phyloP scores from a whole-genome alignment of 768 basidiomycete species.

The Zangia roseola region DNA sequence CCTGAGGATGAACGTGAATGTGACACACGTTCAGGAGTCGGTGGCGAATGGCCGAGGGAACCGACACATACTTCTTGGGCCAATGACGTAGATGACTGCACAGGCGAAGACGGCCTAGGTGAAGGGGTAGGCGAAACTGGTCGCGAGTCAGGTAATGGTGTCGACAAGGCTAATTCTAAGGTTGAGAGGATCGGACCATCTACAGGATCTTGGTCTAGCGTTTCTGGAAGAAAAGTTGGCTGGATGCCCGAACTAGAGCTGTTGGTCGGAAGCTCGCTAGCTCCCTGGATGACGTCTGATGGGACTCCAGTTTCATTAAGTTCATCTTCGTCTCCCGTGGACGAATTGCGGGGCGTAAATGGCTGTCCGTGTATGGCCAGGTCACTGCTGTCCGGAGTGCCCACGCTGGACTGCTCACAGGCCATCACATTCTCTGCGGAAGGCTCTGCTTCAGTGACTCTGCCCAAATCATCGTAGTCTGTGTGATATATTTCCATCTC shows the following conservation, averaged over 20 bases:
- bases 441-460: not conserved
- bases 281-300: not conserved
- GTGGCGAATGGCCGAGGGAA: not conserved
- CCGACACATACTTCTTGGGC: not conserved
- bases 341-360: not conserved
- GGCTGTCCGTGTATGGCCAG: not conserved
- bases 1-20: constrained; percentile 11
- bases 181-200: not conserved
- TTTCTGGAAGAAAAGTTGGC: not conserved
- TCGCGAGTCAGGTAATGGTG: constrained; percentile 20
- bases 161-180: constrained; percentile 16
- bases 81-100: not conserved
- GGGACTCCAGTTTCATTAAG: not conserved
- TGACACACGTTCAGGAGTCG: not conserved
- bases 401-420: not conserved
- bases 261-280: not conserved
- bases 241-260: not conserved
- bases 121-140: constrained; percentile 11
- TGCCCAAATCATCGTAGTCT: not conserved
- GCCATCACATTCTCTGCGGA: not conserved
- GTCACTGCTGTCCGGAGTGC: not conserved
- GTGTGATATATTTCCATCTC: constrained; percentile 2
- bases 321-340: not conserved
- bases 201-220: not conserved
- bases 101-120: not conserved